Evolutionary conservation across 805 yeast genomes (phyloP), one percentile per base, ranked within the genome.

Genomic region (Candida chauliodis): DNA sequence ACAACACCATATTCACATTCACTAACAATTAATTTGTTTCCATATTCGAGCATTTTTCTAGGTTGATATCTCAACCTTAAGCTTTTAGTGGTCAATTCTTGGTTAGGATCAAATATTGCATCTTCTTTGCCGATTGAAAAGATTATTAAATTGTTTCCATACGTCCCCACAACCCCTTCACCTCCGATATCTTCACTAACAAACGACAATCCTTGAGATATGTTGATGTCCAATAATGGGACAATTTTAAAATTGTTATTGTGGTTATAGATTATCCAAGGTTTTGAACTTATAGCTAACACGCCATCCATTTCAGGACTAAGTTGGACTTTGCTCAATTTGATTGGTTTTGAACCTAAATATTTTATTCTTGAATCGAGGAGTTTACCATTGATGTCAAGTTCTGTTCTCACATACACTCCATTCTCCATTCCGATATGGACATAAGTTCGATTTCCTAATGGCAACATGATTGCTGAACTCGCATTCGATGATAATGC

Each of bases 401-500:
- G 48, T 5, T 64, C 59, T 0, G 87, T 75, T 13, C 81, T 65
- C 2, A 81, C 79, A 59, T 83, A 87, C 1, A 90, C 77, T 15
- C 98, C 98, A 56, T 80, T 86, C n/a, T 63, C 73, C 69, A 89
- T 70, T 1, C 97, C 97, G 35, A 88, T 73, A 57, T 89, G 95
- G 8, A 85, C 70, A 42, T 63, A 69, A 3, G 63, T 42, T 33
- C 23, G 30, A 43, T 42, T 25, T 39, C 45, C 19, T 25, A 5
- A 21, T 40, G 49, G 27, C 13, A 56, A 20, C 47, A 66, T 46
- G 18, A 58, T 45, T 8, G 64, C 45, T 0, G 66, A 56, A 2
- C 56, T 42, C 22, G 60, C 42, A 30, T 49, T 56, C 2, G 88
- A 75, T 27, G 81, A 71, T 16, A 90, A 56, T 1, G 79, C 81